Evolutionary conservation across 805 yeast genomes (phyloP).

Genomic region (Starmerella floris): DNA sequence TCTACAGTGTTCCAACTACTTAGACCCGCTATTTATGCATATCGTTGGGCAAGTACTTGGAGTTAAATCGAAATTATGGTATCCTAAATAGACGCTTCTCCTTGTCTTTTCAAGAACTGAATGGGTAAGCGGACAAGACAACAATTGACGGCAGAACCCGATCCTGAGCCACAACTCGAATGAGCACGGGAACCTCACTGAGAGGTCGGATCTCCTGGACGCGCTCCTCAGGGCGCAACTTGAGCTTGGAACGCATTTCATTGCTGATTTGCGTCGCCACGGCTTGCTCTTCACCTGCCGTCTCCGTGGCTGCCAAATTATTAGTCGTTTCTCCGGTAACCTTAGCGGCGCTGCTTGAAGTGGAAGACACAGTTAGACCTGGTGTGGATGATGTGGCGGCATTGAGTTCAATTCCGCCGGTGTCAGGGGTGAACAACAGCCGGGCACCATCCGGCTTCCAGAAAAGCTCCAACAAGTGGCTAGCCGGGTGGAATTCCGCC

Average conservation of each 20-base stretch:
- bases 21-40: too few relatives aligned
- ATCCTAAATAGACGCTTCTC: too few relatives aligned
- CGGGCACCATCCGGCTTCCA: slow-evolving; percentile 93
- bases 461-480: slow-evolving; percentile 59
- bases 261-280: background rate
- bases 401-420: background rate
- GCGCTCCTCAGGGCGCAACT: slow-evolving; percentile 47
- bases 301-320: background rate
- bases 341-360: background rate
- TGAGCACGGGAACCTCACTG: slow-evolving; percentile 63
- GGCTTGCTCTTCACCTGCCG: background rate
- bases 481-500: slow-evolving; percentile 73
- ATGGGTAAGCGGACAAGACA: slow-evolving; percentile 83
- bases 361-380: background rate
- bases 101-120: too few relatives aligned
- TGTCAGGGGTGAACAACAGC: slow-evolving; percentile 66
- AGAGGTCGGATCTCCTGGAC: slow-evolving; percentile 76
- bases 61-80: too few relatives aligned
- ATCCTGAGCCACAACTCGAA: slow-evolving; percentile 72
- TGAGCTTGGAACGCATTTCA: slow-evolving; percentile 26
- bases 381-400: background rate
- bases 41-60: too few relatives aligned
- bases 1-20: too few relatives aligned
- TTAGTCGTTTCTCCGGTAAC: background rate
- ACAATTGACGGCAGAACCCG: slow-evolving; percentile 81